Percentiles rank a stretch among this genome's conserved stretches.
Evolutionary conservation across 805 yeast genomes (phyloP).

Genomic region (Sungouiella thailandica): DNA sequence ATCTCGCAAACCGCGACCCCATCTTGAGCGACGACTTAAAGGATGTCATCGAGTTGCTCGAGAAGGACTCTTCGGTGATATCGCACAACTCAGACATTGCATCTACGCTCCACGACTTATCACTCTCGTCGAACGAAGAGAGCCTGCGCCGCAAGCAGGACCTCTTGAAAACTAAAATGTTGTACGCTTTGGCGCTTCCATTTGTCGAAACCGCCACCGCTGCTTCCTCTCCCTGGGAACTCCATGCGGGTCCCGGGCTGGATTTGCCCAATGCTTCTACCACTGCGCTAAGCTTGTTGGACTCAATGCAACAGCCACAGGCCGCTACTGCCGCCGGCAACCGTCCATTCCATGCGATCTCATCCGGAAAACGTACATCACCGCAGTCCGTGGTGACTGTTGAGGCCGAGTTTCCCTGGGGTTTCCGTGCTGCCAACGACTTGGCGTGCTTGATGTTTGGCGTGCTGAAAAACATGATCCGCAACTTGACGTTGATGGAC

Average conservation of each 20-base stretch:
- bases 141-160: slow-evolving; percentile 33
- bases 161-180: slow-evolving; percentile 40
- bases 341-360: slow-evolving; percentile 56
- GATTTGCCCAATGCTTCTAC: slow-evolving; percentile 22
- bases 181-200: slow-evolving; percentile 66
- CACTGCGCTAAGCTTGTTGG: slow-evolving; percentile 25
- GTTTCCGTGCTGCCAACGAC: slow-evolving; percentile 80
- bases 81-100: slow-evolving; percentile 40
- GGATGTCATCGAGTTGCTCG: slow-evolving; percentile 46
- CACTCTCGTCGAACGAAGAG: slow-evolving; percentile 38
- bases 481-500: slow-evolving; percentile 64
- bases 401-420: slow-evolving; percentile 69
- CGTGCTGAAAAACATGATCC: slow-evolving; percentile 58
- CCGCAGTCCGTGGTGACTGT: slow-evolving; percentile 89
- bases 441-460: slow-evolving; percentile 86
- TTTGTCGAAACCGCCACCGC: slow-evolving; percentile 42
- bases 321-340: slow-evolving; percentile 18
- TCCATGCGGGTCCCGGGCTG: slow-evolving; percentile 17
- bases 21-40: slow-evolving; percentile 39
- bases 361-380: slow-evolving; percentile 63
- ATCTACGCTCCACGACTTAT: slow-evolving; percentile 52
- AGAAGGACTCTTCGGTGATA: slow-evolving; percentile 28
- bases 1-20: slow-evolving; percentile 8
- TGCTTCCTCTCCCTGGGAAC: slow-evolving; percentile 17
- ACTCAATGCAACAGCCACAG: slow-evolving; percentile 8